These are phyloP conservation scores for Tagetes erecta DNA, from an alignment of 129 eudicot species.

Conservation along the genomic window DNA sequence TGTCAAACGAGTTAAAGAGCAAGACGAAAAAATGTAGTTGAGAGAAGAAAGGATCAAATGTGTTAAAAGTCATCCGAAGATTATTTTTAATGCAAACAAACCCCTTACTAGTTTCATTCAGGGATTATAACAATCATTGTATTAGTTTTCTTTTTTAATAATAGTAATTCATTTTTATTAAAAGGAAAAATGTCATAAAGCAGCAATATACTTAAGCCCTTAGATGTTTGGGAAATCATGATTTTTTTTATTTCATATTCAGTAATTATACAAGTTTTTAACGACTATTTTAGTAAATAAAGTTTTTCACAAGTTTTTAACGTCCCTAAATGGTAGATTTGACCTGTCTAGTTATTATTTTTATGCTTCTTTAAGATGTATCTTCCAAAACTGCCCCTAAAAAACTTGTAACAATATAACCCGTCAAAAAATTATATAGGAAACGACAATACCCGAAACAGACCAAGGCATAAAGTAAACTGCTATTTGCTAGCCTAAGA, in stretches of 20 bases:
- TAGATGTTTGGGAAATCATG: neutral
- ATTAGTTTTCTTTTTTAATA: neutral
- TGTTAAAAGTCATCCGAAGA: neutral
- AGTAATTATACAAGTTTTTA: neutral
- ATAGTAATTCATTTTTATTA: neutral
- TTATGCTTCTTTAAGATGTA: neutral
- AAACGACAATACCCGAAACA: neutral
- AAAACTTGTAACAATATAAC: neutral
- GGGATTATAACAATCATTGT: neutral
- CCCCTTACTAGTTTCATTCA: neutral
- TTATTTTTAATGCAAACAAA: neutral
- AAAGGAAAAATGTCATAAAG: neutral
- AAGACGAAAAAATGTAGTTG: neutral
- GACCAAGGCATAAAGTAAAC: neutral
- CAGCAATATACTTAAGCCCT: neutral
- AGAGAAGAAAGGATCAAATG: neutral
- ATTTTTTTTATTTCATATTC: neutral
- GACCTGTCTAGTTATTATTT: neutral
- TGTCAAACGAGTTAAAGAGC: conserved; percentile 6
- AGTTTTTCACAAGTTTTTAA: neutral
- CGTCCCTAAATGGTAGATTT: neutral
- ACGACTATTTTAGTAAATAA: neutral
- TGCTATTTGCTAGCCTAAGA: neutral
- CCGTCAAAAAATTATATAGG: neutral
- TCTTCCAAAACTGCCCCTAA: neutral